Percentiles rank a stretch among this genome's conserved stretches.
Conservation (phyloP, 2,329 filamentous ascomycete species). For the Periconia sp. region DNA sequence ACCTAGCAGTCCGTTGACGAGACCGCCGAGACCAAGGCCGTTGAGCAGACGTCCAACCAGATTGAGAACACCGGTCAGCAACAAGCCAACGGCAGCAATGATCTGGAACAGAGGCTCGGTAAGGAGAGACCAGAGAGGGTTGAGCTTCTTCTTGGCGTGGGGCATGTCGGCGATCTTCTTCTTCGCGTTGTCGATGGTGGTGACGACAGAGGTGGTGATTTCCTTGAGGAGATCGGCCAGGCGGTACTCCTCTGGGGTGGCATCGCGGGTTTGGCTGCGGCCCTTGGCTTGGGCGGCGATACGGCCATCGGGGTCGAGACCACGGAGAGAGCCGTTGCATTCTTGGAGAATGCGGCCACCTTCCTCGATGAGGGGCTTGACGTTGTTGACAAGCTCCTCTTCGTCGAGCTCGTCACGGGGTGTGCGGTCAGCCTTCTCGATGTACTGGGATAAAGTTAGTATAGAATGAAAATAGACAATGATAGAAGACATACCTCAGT, state of each 20-base stretch:
- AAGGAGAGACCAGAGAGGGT: constrained; percentile 82
- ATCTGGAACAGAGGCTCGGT: constrained; percentile 91
- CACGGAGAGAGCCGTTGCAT: constrained; percentile 82
- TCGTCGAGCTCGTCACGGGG: constrained; percentile 88
- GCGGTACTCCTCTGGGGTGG: constrained; percentile 79
- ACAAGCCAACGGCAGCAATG: constrained; percentile 80
- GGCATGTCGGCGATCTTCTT: constrained; percentile 89
- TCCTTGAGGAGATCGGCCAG: constrained; percentile 86
- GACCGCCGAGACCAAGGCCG: constrained; percentile 77
- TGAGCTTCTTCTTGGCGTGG: constrained; percentile 87
- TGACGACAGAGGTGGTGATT: constrained; percentile 76
- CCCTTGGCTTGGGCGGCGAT: constrained; percentile 85
- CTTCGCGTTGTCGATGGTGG: constrained; percentile 84
- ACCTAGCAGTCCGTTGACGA: constrained; percentile 78
- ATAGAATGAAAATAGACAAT: neutral
- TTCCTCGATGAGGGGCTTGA: constrained; percentile 87
- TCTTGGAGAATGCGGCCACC: constrained; percentile 80
- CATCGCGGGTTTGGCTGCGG: constrained; percentile 72
- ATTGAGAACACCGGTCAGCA: constrained; percentile 80
- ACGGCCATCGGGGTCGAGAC: constrained; percentile 83
- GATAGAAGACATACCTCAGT: constrained; percentile 61
- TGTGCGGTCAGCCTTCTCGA: constrained; percentile 77
- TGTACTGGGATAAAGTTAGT: constrained; percentile 56
- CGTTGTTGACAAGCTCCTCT: constrained; percentile 81
- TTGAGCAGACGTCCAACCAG: constrained; percentile 80